These are phyloP conservation scores for Rhodotorula kratochvilovae DNA, from an alignment of 768 basidiomycete species.

Conservation along the genomic window DNA sequence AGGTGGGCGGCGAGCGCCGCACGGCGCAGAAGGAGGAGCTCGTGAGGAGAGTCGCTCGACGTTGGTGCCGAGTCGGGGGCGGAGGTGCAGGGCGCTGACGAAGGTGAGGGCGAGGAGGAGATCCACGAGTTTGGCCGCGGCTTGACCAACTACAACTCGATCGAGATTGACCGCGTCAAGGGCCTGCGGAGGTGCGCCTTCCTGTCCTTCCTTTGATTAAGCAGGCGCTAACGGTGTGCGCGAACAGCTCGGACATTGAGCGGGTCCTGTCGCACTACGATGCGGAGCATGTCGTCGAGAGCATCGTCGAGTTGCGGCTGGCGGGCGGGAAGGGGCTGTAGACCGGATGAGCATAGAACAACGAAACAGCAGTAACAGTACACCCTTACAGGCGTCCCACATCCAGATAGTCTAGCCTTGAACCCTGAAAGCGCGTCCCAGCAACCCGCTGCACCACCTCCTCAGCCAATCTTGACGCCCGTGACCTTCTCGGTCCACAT, in stretches of 20 bases:
- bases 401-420: background rate
- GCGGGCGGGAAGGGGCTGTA: background rate
- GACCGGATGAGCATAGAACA: background rate
- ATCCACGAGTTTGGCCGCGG: conserved; percentile 88
- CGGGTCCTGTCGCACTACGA: conserved; percentile 71
- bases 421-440: too few relatives aligned
- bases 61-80: background rate
- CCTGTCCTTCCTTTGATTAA: background rate
- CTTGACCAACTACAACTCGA: conserved; percentile 90
- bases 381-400: too few relatives aligned
- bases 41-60: background rate
- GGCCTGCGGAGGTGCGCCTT: conserved; percentile 79
- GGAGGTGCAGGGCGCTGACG: too few relatives aligned
- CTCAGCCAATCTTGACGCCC: background rate
- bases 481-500: conserved; percentile 19
- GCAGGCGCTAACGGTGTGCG: background rate
- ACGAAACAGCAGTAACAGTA: too few relatives aligned
- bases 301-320: conserved; percentile 3
- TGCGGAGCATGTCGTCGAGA: conserved; percentile 90
- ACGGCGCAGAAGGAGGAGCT: conserved; percentile 7
- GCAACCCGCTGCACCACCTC: too few relatives aligned
- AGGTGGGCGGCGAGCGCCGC: conserved; percentile 1
- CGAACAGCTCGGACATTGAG: conserved; percentile 70
- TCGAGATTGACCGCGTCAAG: conserved; percentile 79
- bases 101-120: conserved; percentile 57